Percentiles rank a stretch among this genome's conserved stretches.
These are phyloP conservation scores for Fagopyrum esculentum DNA, from an alignment of 148 eudicot species.

Conservation along the genomic window DNA sequence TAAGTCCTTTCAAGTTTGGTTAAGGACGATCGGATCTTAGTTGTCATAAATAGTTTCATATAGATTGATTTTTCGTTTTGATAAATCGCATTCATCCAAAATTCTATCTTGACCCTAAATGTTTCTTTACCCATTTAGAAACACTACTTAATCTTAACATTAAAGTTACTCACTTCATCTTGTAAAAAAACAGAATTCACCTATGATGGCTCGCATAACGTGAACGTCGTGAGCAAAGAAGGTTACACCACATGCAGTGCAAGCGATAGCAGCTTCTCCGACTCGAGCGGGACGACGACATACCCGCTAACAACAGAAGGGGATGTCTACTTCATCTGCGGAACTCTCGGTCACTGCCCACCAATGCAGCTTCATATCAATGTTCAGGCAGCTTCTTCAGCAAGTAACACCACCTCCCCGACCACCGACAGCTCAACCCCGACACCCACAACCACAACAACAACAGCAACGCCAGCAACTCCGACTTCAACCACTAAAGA, in stretches of 20 bases:
- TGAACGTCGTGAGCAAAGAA: neutral
- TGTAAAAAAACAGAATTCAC: neutral
- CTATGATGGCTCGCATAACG: neutral
- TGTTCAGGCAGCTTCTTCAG: slow-evolving; percentile 13
- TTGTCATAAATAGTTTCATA: no score
- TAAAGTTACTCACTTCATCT: neutral
- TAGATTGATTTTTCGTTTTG: no score
- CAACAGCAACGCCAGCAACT: neutral
- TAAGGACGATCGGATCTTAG: no score
- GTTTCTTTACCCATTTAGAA: no score
- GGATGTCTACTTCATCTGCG: slow-evolving; percentile 36
- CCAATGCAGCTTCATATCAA: slow-evolving; percentile 33
- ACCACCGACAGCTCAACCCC: neutral
- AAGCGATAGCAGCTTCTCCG: slow-evolving; percentile 16
- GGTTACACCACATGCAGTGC: slow-evolving; percentile 29
- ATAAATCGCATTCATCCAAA: no score
- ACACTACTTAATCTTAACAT: no score
- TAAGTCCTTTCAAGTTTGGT: no score
- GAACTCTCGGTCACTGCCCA: slow-evolving; percentile 28
- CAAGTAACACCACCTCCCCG: slow-evolving; percentile 8
- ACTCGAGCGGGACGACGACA: slow-evolving; percentile 23
- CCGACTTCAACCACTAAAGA: neutral
- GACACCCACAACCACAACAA: neutral
- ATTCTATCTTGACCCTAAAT: no score
- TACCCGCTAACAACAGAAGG: slow-evolving; percentile 22